Evolutionary conservation across 352 stramenopile genomes (phyloP).

Genomic region (Globisporangium radiosum): DNA sequence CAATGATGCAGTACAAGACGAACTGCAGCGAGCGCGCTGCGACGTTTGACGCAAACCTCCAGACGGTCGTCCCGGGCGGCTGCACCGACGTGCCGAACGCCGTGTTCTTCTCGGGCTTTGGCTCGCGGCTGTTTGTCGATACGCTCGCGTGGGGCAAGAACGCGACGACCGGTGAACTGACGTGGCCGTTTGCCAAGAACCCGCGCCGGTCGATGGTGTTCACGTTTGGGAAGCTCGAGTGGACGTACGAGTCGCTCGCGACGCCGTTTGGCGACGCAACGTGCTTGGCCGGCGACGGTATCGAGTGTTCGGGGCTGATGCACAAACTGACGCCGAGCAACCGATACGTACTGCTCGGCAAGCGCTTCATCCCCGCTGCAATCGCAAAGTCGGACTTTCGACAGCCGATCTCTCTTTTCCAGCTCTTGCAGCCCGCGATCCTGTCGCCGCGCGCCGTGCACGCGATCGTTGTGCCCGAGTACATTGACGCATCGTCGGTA

Average conservation of each 20-base stretch:
- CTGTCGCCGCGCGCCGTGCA: constrained; percentile 7
- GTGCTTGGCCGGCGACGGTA: not conserved
- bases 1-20: constrained; percentile 18
- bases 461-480: constrained; percentile 9
- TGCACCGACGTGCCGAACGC: constrained; percentile 11
- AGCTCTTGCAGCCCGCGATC: constrained; percentile 8
- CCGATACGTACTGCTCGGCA: constrained; percentile 12
- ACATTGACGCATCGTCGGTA: not conserved
- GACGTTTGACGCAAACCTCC: constrained; percentile 6
- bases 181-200: constrained; percentile 7
- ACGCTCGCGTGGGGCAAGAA: constrained; percentile 3
- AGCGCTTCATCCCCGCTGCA: not conserved
- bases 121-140: constrained; percentile 9
- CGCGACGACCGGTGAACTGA: not conserved
- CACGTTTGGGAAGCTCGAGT: constrained; percentile 34
- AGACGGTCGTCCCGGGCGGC: constrained; percentile 10
- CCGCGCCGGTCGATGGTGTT: constrained; percentile 18
- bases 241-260: constrained; percentile 22
- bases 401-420: constrained; percentile 12
- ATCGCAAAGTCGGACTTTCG: constrained; percentile 10
- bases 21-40: constrained; percentile 2
- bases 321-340: constrained; percentile 10
- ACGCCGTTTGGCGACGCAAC: constrained; percentile 15
- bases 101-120: constrained; percentile 14
- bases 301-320: constrained; percentile 24